These are phyloP conservation scores for Ceratocystis eucalypticola DNA, from an alignment of 2,329 filamentous ascomycete species.

Conservation along the genomic window DNA sequence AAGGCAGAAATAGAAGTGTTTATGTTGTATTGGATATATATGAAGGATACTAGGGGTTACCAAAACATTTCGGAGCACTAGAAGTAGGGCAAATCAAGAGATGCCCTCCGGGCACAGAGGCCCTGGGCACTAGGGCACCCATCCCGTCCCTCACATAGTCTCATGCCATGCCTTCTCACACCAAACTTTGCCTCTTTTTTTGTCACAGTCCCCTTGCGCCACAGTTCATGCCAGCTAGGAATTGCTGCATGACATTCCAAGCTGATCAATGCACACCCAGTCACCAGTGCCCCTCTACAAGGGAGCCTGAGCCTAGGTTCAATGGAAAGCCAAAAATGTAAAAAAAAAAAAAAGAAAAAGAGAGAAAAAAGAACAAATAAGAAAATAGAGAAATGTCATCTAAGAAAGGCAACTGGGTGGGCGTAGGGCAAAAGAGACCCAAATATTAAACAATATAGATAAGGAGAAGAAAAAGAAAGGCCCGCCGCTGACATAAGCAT, in stretches of 20 bases:
- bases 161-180: background rate
- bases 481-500: slow-evolving; percentile 5
- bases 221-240: slow-evolving; percentile 5
- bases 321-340: no score
- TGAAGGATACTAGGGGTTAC: background rate
- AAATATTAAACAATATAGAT: background rate
- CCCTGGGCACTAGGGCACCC: background rate
- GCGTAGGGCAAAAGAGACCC: background rate
- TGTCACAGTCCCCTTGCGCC: slow-evolving; percentile 1
- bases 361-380: background rate
- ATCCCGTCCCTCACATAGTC: background rate
- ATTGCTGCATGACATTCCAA: background rate
- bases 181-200: background rate
- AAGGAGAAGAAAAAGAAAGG: background rate
- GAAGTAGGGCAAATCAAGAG: background rate
- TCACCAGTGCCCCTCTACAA: background rate
- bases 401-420: background rate
- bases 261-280: background rate
- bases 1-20: background rate
- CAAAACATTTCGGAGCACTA: background rate
- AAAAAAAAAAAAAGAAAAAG: background rate
- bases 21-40: slow-evolving; percentile 7
- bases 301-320: background rate
- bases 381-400: background rate
- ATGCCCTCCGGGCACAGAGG: background rate